Base-by-base conservation (phyloP, 352 stramenopile genomes). In the Blastocystis sp. region DNA sequence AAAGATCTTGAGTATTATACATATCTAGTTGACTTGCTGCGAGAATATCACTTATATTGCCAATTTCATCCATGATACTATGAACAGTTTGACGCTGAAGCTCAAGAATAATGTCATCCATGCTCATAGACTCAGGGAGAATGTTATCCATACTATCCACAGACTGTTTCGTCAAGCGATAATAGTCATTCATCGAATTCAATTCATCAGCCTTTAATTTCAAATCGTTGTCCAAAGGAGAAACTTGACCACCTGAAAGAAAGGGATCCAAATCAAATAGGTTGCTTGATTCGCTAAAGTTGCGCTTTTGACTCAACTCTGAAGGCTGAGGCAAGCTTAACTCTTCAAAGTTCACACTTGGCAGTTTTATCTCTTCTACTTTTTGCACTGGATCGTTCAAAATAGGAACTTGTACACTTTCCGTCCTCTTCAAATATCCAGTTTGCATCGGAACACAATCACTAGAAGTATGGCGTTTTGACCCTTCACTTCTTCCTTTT, bases 41-140 rank as follows among this genome's bases (percentile, higher is more conserved):
- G 8, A 85, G 39, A 47, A 85, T 85, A 50, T 85, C 73, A 53
- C 73, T 85, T 9, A 85, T 85, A 69, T 85, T 85, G 8, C 59
- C 73, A 3, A 85, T 24, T 26, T 85, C 73, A 30, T 85, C 73
- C 73, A 85, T 85, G 53, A 85, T 85, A 65, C 55, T 85, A 24
- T 68, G 50, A 9, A 85, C 73, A 13, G 73, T 85, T 55, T 85
- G 73, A 69, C 73, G 43, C 34, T 85, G 73, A 8, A 85, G 11
- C 50, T 85, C 73, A n/a, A 85, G 47, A 45, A 85, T 85, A 11
- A 85, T 66, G 26, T 85, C 73, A 24, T 85, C 55, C 24, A 85
- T 55, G 24, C 68, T 41, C 47, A 68, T 45, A 9, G 11, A 45
- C 13, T 39, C 45, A 65, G 73, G 73, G 18, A 85, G 73, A 26